Conservation (phyloP, 2,329 filamentous ascomycete genomes). For the Trichoderma citrinoviride region DNA sequence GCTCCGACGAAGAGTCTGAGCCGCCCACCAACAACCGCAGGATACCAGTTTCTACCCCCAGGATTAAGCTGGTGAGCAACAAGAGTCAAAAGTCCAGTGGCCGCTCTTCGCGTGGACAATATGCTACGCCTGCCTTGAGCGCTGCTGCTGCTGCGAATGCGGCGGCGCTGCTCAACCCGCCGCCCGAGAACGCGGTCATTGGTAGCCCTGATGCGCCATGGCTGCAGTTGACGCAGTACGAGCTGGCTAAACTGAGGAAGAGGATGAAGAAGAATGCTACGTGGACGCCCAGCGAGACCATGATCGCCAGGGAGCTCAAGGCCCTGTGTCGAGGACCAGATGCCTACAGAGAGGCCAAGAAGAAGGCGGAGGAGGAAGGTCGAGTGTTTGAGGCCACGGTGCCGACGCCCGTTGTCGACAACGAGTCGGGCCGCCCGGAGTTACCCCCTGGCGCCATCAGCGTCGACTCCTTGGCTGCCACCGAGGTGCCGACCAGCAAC, state of each 20-base stretch:
- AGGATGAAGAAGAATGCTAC: conserved; percentile 90
- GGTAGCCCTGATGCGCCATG: conserved; percentile 62
- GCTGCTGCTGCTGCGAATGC: conserved; percentile 43
- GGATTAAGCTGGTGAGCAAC: conserved; percentile 49
- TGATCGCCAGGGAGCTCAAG: conserved; percentile 78
- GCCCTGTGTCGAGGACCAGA: conserved; percentile 65
- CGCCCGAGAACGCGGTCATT: conserved; percentile 57
- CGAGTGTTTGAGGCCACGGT: conserved; percentile 53
- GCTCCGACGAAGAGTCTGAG: conserved; percentile 51
- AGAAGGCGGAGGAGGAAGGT: conserved; percentile 64
- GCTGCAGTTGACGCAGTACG: conserved; percentile 63
- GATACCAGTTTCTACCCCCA: conserved; percentile 39
- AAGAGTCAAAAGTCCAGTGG: conserved; percentile 48
- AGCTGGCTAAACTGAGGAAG: conserved; percentile 69
- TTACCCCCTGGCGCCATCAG: conserved; percentile 61
- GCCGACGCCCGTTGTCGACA: conserved; percentile 42
- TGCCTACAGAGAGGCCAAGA: conserved; percentile 59
- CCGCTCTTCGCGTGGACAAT: conserved; percentile 35
- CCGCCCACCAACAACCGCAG: conserved; percentile 38
- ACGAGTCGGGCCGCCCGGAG: conserved; percentile 50
- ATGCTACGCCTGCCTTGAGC: conserved; percentile 36
- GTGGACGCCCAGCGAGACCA: conserved; percentile 80
- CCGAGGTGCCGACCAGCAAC: conserved; percentile 65
- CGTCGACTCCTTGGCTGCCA: conserved; percentile 53
- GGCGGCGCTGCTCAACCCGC: conserved; percentile 50